phyloP scores from a whole-genome alignment of 2,329 filamentous ascomycete species.

The Paracoccidioides lutzii region DNA sequence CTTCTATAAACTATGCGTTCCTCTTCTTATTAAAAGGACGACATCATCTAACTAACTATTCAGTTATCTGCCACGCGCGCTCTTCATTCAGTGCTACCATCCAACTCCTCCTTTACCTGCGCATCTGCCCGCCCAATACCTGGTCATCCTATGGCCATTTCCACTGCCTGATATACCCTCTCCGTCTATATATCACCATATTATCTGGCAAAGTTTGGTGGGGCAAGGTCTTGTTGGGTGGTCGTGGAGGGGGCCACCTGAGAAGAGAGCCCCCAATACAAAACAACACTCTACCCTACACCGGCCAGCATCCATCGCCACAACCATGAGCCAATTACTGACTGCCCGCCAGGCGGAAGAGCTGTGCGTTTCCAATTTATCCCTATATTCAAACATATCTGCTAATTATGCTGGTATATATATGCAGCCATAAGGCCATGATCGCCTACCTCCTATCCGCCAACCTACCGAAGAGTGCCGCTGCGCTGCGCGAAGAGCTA shows the following conservation, averaged over 20 bases:
- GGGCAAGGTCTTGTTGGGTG: conserved; percentile 1
- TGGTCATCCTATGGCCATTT: neutral
- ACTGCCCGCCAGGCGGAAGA: conserved; percentile 64
- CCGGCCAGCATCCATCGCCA: neutral
- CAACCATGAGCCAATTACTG: conserved; percentile 58
- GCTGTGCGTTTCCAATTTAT: conserved; percentile 9
- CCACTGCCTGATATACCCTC: neutral
- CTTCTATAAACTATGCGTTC: neutral
- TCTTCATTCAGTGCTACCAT: neutral
- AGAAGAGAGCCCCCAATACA: neutral
- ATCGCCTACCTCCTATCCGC: conserved; percentile 73
- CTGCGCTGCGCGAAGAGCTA: conserved; percentile 64
- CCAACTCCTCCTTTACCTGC: too few species aligned
- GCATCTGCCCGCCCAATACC: neutral
- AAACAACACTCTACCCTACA: neutral
- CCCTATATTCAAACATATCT: neutral
- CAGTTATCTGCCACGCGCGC: neutral
- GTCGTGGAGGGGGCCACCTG: conserved; percentile 3
- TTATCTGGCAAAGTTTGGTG: neutral
- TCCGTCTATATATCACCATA: neutral
- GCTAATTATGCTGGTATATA: conserved; percentile 7
- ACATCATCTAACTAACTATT: neutral
- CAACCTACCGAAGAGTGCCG: conserved; percentile 56
- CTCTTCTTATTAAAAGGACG: neutral
- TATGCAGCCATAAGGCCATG: conserved; percentile 73